A percentile compares a stretch with the other conserved stretches of the same genome.
Evolutionary conservation across 345 rosid genomes (phyloP).

Genomic region (Dipteronia sinensis): DNA sequence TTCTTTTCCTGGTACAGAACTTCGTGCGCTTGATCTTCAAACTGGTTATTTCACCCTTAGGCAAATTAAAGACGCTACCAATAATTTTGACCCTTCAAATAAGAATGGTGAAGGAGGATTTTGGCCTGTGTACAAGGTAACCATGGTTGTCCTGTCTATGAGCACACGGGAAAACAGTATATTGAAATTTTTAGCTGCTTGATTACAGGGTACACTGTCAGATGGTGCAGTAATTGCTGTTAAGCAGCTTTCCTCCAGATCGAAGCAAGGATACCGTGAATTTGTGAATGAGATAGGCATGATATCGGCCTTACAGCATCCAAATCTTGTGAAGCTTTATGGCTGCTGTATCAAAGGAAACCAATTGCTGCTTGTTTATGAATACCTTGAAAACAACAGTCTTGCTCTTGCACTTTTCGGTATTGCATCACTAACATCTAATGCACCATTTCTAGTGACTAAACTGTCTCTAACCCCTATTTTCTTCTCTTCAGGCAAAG

Average conservation of each 20-base stretch:
- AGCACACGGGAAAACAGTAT: background rate
- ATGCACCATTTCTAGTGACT: background rate
- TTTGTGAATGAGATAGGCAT: conserved; percentile 70
- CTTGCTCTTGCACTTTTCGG: conserved; percentile 71
- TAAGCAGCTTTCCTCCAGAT: conserved; percentile 70
- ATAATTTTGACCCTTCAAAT: conserved; percentile 65
- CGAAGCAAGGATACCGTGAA: conserved; percentile 74
- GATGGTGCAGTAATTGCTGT: conserved; percentile 65
- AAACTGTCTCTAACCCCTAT: background rate
- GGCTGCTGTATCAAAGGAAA: conserved; percentile 75
- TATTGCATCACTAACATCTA: conserved; percentile 20
- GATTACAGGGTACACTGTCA: conserved; percentile 52
- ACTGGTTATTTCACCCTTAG: conserved; percentile 75
- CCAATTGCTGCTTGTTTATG: conserved; percentile 58
- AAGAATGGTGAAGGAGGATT: conserved; percentile 98
- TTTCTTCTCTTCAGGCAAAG: conserved; percentile 33
- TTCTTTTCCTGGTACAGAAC: conserved; percentile 41
- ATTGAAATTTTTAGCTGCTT: conserved; percentile 7
- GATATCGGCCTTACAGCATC: conserved; percentile 75
- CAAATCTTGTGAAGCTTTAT: conserved; percentile 59
- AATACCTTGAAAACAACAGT: conserved; percentile 67
- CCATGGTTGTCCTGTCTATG: background rate
- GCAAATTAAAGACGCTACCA: conserved; percentile 75
- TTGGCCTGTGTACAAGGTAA: conserved; percentile 92
- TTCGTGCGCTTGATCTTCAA: conserved; percentile 63